Base-by-base conservation (phyloP, 345 rosid species). In the Geranium rotundifolium region DNA sequence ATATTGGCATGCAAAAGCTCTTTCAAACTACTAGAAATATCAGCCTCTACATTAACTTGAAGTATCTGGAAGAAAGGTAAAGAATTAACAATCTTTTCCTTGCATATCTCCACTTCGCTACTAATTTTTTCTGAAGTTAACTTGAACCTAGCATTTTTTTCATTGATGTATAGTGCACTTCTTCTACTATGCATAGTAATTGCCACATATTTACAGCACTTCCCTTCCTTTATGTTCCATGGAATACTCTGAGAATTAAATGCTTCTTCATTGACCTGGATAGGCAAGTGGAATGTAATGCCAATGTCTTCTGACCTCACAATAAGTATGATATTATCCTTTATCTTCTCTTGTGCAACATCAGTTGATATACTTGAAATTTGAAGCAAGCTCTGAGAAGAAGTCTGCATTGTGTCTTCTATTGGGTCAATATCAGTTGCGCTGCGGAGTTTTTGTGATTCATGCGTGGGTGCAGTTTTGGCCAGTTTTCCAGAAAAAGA, bases 41-140 rank as follows among this genome's bases (percentile, higher is more conserved):
- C 77, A 59, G 83, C 61, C 70, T 67, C 77, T 59, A 84, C 69
- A 72, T 55, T 63, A 67, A 84, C 70, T 62, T 89, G 75, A 62
- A 69, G 75, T 55, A 77, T 78, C 71, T 84, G 82, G 72, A 89
- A 80, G 37, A 89, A 73, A 73, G 89, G 89, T 78, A 80, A 83
- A 62, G 81, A 77, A 59, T 70, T 81, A 66, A 65, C 68, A 71
- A 64, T 66, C 19, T 69, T 63, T 27, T 70, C 79, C 61, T 76
- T 75, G n/a, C 65, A 74, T 52, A 67, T 64, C 60, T 75, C 81
- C 49, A 84, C 62, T 1, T 61, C 55, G 30, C 85, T 86, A 63
- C 72, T 77, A 63, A 72, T 74, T 63, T 77, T 84, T 63, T 80
- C 92, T 55, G 85, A 61, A 66, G 68, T 49, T 59, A 68, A 75